Evolutionary conservation across 148 eudicot species (phyloP), one percentile per base, ranked within the genome.

Genomic region (Oxyria digyna): DNA sequence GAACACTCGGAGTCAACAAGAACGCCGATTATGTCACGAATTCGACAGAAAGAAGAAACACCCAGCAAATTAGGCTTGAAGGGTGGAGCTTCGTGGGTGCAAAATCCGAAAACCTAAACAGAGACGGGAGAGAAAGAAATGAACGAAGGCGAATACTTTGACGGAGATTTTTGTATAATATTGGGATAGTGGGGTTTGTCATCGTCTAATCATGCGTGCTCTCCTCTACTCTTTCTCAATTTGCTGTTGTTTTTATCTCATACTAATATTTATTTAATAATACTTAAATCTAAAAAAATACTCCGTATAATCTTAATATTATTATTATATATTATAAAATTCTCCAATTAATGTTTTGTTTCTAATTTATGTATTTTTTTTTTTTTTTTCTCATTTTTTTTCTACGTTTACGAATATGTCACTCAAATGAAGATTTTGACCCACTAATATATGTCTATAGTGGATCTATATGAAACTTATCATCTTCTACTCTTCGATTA

Each of bases 121-220:
- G 8, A 14, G 21, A 35, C 8, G 32, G 42, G 64, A 49, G 67
- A 63, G 8, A 68, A 33, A 43, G 15, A 23, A 37, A 55, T 37
- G 65, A 18, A 66, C 50, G 38, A 42, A 67, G 42, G 46, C 35
- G 26, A 18, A 62, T 65, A 23, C 32, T 67, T 67, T 67, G 69
- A 43, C 6, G 69, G 40, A 18, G 52, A 72, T 31, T 43, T 59
- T 29, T 29, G 38, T 29, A 59, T 59, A 59, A 31, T 29, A 32
- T 42, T 38, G 49, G 23, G 57, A 40, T n/a, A 21, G 40, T 38
- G 15, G 48, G 45, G 15, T 23, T 38, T 50, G 59, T 52, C 67
- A 29, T 18, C 43, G 66, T 72, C 72, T 49, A 48, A 71, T 48
- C 35, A 79, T 72, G 75, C 75, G 77, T 74, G 81, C 78, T 43